A percentile compares a stretch with the other conserved stretches of the same genome.
These are phyloP conservation scores for Apophysomyces sp. DNA, from an alignment of 371 early-diverging fungal genomes.

Conservation along the genomic window DNA sequence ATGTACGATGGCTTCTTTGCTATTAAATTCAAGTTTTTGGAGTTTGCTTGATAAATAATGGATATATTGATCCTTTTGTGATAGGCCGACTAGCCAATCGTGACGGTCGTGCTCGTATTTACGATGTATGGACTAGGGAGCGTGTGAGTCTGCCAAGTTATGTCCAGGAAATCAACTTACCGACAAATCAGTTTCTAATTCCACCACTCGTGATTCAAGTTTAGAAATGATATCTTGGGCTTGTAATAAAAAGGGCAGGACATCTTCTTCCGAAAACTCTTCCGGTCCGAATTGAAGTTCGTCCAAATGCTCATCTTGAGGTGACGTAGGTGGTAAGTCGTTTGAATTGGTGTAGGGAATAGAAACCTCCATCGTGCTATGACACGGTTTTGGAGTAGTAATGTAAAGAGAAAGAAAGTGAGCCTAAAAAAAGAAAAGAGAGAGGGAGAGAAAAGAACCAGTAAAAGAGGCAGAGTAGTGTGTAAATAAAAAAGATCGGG, in stretches of 20 bases:
- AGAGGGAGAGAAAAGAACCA: background rate
- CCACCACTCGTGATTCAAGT: conserved; percentile 53
- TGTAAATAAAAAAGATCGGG: background rate
- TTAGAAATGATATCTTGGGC: conserved; percentile 58
- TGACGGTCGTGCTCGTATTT: conserved; percentile 57
- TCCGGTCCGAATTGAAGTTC: conserved; percentile 14
- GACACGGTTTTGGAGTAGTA: background rate
- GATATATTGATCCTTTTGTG: conserved; percentile 58
- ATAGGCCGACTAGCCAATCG: conserved; percentile 53
- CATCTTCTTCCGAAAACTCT: conserved; percentile 46
- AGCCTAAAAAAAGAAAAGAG: background rate
- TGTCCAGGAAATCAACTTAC: conserved; percentile 20
- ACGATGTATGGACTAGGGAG: conserved; percentile 45
- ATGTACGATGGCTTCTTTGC: conserved; percentile 50
- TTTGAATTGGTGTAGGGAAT: background rate
- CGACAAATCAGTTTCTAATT: conserved; percentile 54
- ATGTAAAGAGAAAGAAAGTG: conserved; percentile 2
- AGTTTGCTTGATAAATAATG: conserved; percentile 50
- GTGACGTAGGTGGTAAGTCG: conserved; percentile 5
- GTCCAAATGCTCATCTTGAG: conserved; percentile 8
- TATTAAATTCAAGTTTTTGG: conserved; percentile 50
- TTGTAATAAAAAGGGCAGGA: conserved; percentile 53
- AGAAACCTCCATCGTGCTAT: background rate
- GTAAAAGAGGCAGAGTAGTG: background rate
- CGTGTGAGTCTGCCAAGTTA: background rate